Evolutionary conservation across 331 rosid species (phyloP).

Genomic region (Stylosanthes scabra): DNA sequence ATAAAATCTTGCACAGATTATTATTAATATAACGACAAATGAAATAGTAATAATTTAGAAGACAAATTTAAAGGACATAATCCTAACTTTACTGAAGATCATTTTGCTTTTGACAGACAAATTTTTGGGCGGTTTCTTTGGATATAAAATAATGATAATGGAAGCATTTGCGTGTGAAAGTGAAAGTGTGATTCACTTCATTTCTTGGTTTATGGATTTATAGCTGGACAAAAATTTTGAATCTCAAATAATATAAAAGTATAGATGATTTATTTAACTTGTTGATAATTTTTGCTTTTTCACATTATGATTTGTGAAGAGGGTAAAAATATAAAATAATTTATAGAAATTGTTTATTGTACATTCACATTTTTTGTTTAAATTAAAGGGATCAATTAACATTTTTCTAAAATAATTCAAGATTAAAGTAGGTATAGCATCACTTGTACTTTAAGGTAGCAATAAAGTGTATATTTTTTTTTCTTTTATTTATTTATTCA

Average conservation of each 20-base stretch:
- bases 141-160: not conserved
- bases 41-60: not conserved
- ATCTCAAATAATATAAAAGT: not conserved
- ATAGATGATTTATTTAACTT: not conserved
- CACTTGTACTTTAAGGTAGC: too few species aligned
- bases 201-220: not conserved
- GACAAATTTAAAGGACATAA: not conserved
- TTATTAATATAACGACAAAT: not conserved
- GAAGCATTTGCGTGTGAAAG: slow-evolving; percentile 23
- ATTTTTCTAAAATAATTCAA: too few species aligned
- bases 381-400: too few species aligned
- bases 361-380: too few species aligned
- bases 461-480: too few species aligned
- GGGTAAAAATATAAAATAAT: too few species aligned
- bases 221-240: slow-evolving; percentile 3
- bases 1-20: not conserved
- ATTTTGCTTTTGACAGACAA: not conserved
- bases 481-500: too few species aligned
- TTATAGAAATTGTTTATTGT: too few species aligned
- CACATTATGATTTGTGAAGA: not conserved
- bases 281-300: slow-evolving; percentile 16
- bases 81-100: not conserved
- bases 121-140: slow-evolving; percentile 12
- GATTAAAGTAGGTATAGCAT: too few species aligned
- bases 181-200: slow-evolving; percentile 16